Percentiles rank a stretch among this genome's conserved stretches.
Conservation (phyloP, 495 filamentous ascomycete genomes). For the Penicillium alfredii region DNA sequence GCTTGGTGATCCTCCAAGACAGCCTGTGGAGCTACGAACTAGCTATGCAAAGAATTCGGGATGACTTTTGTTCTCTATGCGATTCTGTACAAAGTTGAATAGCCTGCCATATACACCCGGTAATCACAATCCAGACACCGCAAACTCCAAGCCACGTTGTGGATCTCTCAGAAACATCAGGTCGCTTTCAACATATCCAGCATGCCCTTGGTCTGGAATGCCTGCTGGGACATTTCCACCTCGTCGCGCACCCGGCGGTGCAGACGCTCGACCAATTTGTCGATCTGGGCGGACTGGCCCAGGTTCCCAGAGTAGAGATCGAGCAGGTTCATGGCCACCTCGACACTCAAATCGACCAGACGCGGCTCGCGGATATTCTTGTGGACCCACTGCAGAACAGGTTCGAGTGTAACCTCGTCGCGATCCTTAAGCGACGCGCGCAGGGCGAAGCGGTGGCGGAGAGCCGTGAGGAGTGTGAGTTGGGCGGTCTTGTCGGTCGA, state of each 20-base stretch:
- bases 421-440: slow-evolving; percentile 72
- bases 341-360: slow-evolving; percentile 68
- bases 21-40: no score
- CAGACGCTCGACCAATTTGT: slow-evolving; percentile 56
- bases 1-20: no score
- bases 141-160: slow-evolving; percentile 25
- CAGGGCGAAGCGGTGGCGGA: slow-evolving; percentile 83
- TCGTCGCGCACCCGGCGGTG: slow-evolving; percentile 64
- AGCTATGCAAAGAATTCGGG: no score
- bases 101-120: slow-evolving; percentile 27
- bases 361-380: slow-evolving; percentile 73
- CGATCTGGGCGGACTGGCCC: slow-evolving; percentile 66
- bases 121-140: slow-evolving; percentile 19
- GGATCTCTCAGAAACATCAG: slow-evolving; percentile 16
- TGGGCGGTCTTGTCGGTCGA: slow-evolving; percentile 49
- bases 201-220: slow-evolving; percentile 76
- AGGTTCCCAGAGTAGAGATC: slow-evolving; percentile 84
- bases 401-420: slow-evolving; percentile 76
- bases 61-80: slow-evolving; percentile 29
- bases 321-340: slow-evolving; percentile 70
- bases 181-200: slow-evolving; percentile 59
- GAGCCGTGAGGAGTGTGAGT: slow-evolving; percentile 72
- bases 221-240: slow-evolving; percentile 75
- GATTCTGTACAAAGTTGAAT: slow-evolving; percentile 28
- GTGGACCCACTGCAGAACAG: slow-evolving; percentile 76